Evolutionary conservation across 352 stramenopile species (phyloP), one percentile per base, ranked within the genome.

Genomic region (Phytophthora lateralis): DNA sequence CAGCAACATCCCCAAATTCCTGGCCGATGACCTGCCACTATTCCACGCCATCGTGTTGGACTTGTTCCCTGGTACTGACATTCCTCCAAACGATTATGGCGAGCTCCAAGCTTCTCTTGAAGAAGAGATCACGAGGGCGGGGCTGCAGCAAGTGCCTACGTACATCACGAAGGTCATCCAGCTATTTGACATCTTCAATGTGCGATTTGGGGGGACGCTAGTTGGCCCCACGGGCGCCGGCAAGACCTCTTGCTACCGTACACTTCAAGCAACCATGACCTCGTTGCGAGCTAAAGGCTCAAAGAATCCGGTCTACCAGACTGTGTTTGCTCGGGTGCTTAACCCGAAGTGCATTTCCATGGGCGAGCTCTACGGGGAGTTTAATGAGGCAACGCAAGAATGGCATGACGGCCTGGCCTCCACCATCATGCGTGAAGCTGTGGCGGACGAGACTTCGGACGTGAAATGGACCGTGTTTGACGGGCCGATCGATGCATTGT

Each of bases 1-100:
- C 58, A 98, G 96, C 60, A 98, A 98, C 68, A 78, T 98, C 52
- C 93, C 95, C 1, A 98, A 98, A 66, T 98, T 98, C 70, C 79
- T 97, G 24, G 88, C 88, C 3, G 89, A 97, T 35, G 94, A 98
- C 65, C 65, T 97, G 6, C 83, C 88, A 11, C 63, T 98, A 4
- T 98, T 98, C 65, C 80, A 92, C 45, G 87, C 93, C 2, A 95
- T 98, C 20, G 86, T 98, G 6, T 60, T 89, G 11, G 94, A 98
- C 49, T 61, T 98, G 21, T 98, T 98, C 58, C 95, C 95, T 5
- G 89, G 66, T 29, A 90, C 68, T 11, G 88, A 73, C 68, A 98
- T 87, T 51, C 88, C 59, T 67, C 83, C 73, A 3, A 85, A 96
- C 30, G 93, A 97, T 59, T 96, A 97, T 27, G 85, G 82, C 6